A percentile compares a stretch with the other conserved stretches of the same genome.
Conservation (phyloP, 1,284 basidiomycete species). For the Tilletia walkeri region DNA sequence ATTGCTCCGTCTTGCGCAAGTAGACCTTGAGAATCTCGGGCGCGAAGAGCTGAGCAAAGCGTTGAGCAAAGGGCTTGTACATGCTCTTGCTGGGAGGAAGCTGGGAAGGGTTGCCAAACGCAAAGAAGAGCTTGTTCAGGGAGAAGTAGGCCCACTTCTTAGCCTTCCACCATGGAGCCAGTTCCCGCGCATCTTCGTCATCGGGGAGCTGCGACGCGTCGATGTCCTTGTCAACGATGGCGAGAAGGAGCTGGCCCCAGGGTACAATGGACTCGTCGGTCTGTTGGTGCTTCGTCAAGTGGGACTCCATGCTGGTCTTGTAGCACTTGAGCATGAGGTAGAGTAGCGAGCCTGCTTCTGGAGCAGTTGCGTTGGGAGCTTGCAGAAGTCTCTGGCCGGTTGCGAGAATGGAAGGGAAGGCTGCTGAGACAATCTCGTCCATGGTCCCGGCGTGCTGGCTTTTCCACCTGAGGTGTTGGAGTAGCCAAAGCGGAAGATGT, state of each 20-base stretch:
- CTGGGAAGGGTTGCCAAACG: conserved; percentile 53
- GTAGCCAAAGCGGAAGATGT: not conserved
- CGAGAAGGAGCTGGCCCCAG: conserved; percentile 52
- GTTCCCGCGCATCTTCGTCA: conserved; percentile 40
- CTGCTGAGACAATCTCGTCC: conserved; percentile 40
- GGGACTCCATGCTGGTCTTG: conserved; percentile 49
- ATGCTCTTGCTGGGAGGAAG: conserved; percentile 43
- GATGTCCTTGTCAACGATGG: conserved; percentile 46
- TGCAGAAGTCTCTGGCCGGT: conserved; percentile 40
- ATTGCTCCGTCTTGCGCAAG: conserved; percentile 41
- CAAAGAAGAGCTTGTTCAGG: conserved; percentile 52
- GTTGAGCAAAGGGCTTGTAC: conserved; percentile 54
- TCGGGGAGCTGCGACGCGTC: conserved; percentile 34
- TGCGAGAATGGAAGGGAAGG: conserved; percentile 46
- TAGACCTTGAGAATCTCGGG: conserved; percentile 55
- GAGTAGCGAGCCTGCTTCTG: conserved; percentile 47
- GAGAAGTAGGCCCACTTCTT: conserved; percentile 56
- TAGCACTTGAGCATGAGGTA: conserved; percentile 52
- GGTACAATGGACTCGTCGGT: conserved; percentile 49
- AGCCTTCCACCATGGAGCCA: conserved; percentile 51
- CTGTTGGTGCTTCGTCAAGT: conserved; percentile 49
- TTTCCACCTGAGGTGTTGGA: conserved; percentile 27
- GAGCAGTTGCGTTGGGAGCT: conserved; percentile 35
- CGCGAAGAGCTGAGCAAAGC: conserved; percentile 49
- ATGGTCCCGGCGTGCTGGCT: conserved; percentile 37